Conservation (phyloP, 805 yeast species). For the Kuraishia capsulata region DNA sequence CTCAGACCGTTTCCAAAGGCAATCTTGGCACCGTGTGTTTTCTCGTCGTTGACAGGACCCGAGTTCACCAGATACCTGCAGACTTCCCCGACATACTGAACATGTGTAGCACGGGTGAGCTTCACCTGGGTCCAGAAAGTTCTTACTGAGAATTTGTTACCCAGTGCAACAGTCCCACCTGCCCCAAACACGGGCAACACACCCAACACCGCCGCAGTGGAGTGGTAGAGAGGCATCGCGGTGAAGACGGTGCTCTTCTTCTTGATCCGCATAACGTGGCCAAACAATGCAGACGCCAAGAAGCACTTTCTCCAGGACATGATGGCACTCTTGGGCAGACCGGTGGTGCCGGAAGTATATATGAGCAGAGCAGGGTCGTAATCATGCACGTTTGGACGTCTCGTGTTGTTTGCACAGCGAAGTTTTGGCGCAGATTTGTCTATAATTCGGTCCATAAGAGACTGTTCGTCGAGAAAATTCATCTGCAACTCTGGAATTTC, state of each 20-base stretch:
- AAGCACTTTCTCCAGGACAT: constrained; percentile 84
- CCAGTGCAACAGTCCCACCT: constrained; percentile 73
- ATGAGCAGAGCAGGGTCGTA: constrained; percentile 63
- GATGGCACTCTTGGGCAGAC: constrained; percentile 88
- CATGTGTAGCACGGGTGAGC: constrained; percentile 61
- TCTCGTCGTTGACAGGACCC: constrained; percentile 57
- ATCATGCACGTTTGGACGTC: constrained; percentile 52
- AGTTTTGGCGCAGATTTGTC: constrained; percentile 35
- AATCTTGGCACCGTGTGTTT: constrained; percentile 45
- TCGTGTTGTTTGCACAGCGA: constrained; percentile 44
- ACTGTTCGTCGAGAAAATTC: constrained; percentile 10
- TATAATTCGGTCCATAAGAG: constrained; percentile 28
- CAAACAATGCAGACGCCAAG: constrained; percentile 64
- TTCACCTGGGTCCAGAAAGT: constrained; percentile 87
- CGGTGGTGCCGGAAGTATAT: constrained; percentile 93
- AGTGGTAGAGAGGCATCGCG: constrained; percentile 93
- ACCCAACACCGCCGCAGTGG: constrained; percentile 87
- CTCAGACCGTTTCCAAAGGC: constrained; percentile 92
- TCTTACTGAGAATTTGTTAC: constrained; percentile 74
- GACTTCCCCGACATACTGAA: constrained; percentile 93
- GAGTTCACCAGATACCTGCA: constrained; percentile 76
- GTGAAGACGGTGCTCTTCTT: constrained; percentile 58
- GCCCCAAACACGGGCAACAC: constrained; percentile 47
- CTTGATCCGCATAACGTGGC: constrained; percentile 55
- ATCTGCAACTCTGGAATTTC: constrained; percentile 21